These are phyloP conservation scores for Beta lomatogona DNA, from an alignment of 179 eudicot species.

Conservation along the genomic window DNA sequence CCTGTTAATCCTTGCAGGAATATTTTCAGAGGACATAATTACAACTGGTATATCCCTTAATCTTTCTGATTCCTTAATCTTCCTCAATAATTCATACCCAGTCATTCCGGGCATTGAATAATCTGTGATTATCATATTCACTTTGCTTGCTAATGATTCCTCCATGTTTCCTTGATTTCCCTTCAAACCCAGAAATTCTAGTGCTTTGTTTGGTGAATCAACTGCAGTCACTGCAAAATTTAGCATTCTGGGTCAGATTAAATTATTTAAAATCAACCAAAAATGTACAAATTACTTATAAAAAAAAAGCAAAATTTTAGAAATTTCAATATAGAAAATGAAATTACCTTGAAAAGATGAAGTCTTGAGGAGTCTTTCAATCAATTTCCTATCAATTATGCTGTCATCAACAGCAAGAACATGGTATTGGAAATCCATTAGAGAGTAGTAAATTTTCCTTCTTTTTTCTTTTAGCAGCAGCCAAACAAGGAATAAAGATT, in stretches of 20 bases:
- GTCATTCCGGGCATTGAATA: slow-evolving; percentile 52
- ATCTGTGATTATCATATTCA: slow-evolving; percentile 50
- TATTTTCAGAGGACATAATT: slow-evolving; percentile 40
- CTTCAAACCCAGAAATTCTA: slow-evolving; percentile 29
- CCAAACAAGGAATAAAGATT: background rate
- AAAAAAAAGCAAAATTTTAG: background rate
- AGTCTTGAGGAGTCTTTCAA: slow-evolving; percentile 70
- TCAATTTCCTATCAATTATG: slow-evolving; percentile 65
- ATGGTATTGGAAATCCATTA: slow-evolving; percentile 51
- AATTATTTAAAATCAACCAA: background rate
- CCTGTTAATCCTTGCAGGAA: slow-evolving; percentile 38
- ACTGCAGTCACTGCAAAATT: slow-evolving; percentile 33
- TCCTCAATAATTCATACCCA: slow-evolving; percentile 35
- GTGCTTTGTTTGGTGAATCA: slow-evolving; percentile 36
- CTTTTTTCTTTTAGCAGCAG: background rate
- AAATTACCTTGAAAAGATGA: slow-evolving; percentile 70
- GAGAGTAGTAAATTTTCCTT: background rate
- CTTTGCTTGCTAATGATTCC: slow-evolving; percentile 20
- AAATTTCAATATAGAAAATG: too few relatives aligned
- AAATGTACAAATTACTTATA: too few relatives aligned
- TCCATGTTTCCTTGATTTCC: slow-evolving; percentile 12
- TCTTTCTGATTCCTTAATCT: slow-evolving; percentile 34
- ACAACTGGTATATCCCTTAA: slow-evolving; percentile 40
- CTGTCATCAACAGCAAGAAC: slow-evolving; percentile 89
- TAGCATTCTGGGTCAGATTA: background rate